A percentile compares a stretch with the other conserved stretches of the same genome.
Conservation (phyloP, 169 alveolate species). For the Plasmodium inui region DNA sequence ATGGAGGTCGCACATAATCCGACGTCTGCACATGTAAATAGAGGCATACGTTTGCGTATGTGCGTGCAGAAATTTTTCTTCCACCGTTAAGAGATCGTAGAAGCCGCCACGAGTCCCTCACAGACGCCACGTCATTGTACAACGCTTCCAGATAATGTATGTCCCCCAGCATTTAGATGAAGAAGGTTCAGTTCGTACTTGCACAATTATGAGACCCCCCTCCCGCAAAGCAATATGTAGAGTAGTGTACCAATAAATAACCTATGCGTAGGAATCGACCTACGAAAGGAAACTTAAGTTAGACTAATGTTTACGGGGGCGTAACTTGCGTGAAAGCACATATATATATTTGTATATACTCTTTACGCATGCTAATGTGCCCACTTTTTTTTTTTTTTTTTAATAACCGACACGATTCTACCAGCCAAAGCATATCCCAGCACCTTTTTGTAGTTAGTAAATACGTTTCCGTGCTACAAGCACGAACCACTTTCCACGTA, state of each 20-base stretch:
- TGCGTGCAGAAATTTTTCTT: neutral
- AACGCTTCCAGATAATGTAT: neutral
- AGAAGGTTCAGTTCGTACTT: neutral
- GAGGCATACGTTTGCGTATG: neutral
- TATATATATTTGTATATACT: neutral
- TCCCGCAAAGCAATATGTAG: neutral
- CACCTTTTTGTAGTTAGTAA: neutral
- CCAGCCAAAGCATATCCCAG: neutral
- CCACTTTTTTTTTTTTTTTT: neutral
- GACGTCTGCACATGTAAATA: neutral
- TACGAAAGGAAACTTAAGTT: neutral
- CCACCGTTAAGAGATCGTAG: neutral
- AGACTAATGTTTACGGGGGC: neutral
- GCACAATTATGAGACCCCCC: neutral
- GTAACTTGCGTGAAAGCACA: neutral
- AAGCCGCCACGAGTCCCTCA: neutral
- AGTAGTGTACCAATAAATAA: neutral
- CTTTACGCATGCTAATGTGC: neutral
- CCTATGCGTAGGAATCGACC: neutral
- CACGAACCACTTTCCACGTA: neutral
- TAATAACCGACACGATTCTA: neutral
- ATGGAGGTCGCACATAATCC: neutral
- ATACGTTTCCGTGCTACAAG: constrained; percentile 1
- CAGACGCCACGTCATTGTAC: neutral
- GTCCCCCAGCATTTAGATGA: neutral